Evolutionary conservation across 352 stramenopile species (phyloP), one percentile per base, ranked within the genome.

Genomic region (Chloridella minuta): DNA sequence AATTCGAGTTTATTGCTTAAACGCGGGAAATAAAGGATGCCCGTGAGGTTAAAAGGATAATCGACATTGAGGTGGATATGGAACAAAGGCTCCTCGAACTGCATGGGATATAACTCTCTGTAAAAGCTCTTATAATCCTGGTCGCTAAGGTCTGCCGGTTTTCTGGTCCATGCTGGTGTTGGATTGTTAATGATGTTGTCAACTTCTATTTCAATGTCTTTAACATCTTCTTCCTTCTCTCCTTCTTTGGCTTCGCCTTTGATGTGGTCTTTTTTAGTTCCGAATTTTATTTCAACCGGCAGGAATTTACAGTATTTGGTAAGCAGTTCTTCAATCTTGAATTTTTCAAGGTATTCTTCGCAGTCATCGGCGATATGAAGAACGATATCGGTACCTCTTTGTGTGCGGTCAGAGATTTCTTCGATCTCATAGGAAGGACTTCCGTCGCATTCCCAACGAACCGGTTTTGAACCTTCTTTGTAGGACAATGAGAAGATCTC

Each of bases 231-330:
- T 18, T 10, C 10, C 40, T 66, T 66, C 40, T 66, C 40, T n/a
- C 40, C 40, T 66, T 66, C 40, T 66, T 66, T 66, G 10, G 40
- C 10, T 66, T 66, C 40, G 40, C 10, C 40, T 66, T 66, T 66
- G 40, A 66, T 66, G 40, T n/a, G 40, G 10, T 66, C 40, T 66
- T 66, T 66, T 66, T 66, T 66, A 66, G 40, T 66, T 66, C 40
- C 40, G 40, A 66, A 66, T 66, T 66, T 66, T 66, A 66, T 66
- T 66, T 66, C 40, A 66, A 66, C 40, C 40, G 40, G 40, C n/a
- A 66, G n/a, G n/a, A 66, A 66, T n/a, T 66, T 66, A 66, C 40
- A 66, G 40, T 66, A 66, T 66, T 66, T 66, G 40, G 40, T 66
- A 18, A 66, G n/a, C n/a, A 66, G 40, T 18, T n/a, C 40, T 66